Percentiles rank a stretch among this genome's conserved stretches.
Conservation (phyloP, 148 eudicot genomes). For the Persicaria maculosa region DNA sequence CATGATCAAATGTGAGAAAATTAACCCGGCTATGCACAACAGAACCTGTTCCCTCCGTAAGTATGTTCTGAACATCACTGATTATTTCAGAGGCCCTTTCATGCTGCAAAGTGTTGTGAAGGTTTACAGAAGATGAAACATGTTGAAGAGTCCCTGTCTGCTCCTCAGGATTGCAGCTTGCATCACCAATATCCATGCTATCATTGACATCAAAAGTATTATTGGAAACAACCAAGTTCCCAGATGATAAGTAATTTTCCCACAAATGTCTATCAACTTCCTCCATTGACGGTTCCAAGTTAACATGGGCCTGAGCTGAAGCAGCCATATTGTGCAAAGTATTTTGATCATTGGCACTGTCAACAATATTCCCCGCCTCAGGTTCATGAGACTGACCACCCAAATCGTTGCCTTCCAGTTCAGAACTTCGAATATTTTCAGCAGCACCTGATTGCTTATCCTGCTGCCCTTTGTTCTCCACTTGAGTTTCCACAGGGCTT, state of each 20-base stretch:
- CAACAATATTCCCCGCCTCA: slow-evolving; percentile 27
- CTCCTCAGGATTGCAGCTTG: slow-evolving; percentile 30
- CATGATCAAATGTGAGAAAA: slow-evolving; percentile 30
- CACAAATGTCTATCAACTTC: slow-evolving; percentile 22
- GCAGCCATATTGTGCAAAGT: slow-evolving; percentile 29
- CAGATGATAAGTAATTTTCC: slow-evolving; percentile 30
- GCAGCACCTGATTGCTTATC: slow-evolving; percentile 29
- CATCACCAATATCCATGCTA: slow-evolving; percentile 59
- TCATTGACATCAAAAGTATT: slow-evolving; percentile 21
- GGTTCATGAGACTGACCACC: slow-evolving; percentile 34
- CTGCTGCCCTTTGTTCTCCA: slow-evolving; percentile 28
- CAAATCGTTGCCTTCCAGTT: slow-evolving; percentile 12
- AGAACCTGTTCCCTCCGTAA: slow-evolving; percentile 29
- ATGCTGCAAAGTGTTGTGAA: slow-evolving; percentile 17
- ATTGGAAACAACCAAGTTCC: slow-evolving; percentile 20
- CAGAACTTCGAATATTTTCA: slow-evolving; percentile 9
- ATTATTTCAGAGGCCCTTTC: slow-evolving; percentile 23
- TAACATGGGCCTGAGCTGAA: slow-evolving; percentile 23
- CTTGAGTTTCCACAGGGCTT: slow-evolving; percentile 33
- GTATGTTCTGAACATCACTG: slow-evolving; percentile 22
- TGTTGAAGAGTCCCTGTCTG: slow-evolving; percentile 24
- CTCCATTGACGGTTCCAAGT: slow-evolving; percentile 24
- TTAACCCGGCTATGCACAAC: slow-evolving; percentile 24
- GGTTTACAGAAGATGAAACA: slow-evolving; percentile 15
- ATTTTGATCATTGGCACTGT: slow-evolving; percentile 25